These are phyloP conservation scores for Cyclotella baltica DNA, from an alignment of 108 stramenopile genomes.

Conservation along the genomic window DNA sequence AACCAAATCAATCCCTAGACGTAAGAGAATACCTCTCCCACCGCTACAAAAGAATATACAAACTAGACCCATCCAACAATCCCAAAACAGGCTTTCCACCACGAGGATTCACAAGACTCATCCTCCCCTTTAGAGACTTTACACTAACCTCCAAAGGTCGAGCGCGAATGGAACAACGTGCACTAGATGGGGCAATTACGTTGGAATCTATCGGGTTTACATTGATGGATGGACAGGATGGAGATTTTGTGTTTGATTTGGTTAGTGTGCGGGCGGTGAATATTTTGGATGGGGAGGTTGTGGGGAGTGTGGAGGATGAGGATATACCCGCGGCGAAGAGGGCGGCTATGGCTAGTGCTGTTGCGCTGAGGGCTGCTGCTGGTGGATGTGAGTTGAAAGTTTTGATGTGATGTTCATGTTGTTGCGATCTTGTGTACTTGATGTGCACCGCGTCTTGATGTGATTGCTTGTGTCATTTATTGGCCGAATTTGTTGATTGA, in stretches of 20 bases:
- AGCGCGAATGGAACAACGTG: conserved; percentile 64
- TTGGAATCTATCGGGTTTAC: conserved; percentile 83
- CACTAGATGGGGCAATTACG: conserved; percentile 64
- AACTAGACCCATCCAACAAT: conserved; percentile 35
- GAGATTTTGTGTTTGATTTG: conserved; percentile 83
- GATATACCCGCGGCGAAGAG: conserved; percentile 53
- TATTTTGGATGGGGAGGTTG: conserved; percentile 44
- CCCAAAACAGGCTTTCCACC: conserved; percentile 42
- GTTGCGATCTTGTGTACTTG: no score
- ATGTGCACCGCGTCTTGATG: background rate
- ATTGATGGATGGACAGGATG: conserved; percentile 84
- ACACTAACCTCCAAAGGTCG: conserved; percentile 69
- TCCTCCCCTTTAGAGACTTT: conserved; percentile 77
- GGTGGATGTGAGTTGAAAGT: conserved; percentile 30
- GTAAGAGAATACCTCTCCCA: conserved; percentile 29
- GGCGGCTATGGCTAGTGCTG: conserved; percentile 48
- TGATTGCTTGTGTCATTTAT: background rate
- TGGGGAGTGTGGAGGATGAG: conserved; percentile 31
- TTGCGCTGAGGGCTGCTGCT: conserved; percentile 49
- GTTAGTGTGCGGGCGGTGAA: conserved; percentile 81
- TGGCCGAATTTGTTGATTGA: background rate
- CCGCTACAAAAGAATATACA: conserved; percentile 14
- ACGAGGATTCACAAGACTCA: conserved; percentile 38
- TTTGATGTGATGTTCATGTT: no score
- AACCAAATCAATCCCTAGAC: conserved; percentile 34